A percentile compares a stretch with the other conserved stretches of the same genome.
Conservation (phyloP, 306 rosid species). For the Lathyrus oleraceus region DNA sequence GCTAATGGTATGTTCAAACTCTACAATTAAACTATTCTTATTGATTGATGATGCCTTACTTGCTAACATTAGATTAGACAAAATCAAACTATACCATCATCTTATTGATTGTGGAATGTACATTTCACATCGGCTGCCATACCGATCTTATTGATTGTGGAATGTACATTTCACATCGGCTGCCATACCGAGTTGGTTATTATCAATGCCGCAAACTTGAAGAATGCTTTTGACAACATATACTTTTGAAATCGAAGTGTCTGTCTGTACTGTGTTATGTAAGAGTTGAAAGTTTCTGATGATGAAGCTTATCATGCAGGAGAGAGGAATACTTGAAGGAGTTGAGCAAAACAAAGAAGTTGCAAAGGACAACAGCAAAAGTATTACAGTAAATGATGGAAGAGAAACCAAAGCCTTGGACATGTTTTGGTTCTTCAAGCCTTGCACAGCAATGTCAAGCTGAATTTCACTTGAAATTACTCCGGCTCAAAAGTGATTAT, state of each 20-base stretch:
- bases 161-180: too few relatives aligned
- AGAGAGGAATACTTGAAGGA: slow-evolving; percentile 60
- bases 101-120: too few relatives aligned
- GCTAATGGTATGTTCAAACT: slow-evolving; percentile 56
- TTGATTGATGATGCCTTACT: not conserved
- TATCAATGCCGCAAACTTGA: too few relatives aligned
- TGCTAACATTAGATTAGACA: slow-evolving; percentile 8
- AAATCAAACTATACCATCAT: too few relatives aligned
- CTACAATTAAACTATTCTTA: not conserved
- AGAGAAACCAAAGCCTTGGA: slow-evolving; percentile 76
- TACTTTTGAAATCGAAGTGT: not conserved
- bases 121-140: too few relatives aligned
- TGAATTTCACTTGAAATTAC: slow-evolving; percentile 27
- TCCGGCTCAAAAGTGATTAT: slow-evolving; percentile 1
- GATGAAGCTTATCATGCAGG: slow-evolving; percentile 44
- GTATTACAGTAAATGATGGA: slow-evolving; percentile 48
- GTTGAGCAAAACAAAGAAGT: slow-evolving; percentile 51
- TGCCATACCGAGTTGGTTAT: not conserved
- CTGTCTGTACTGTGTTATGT: not conserved
- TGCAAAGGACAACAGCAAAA: slow-evolving; percentile 47
- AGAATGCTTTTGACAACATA: not conserved
- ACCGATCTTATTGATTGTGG: too few relatives aligned
- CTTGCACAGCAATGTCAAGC: slow-evolving; percentile 82
- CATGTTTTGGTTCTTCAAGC: slow-evolving; percentile 92
- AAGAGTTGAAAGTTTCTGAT: not conserved